A percentile compares a stretch with the other conserved stretches of the same genome.
These are phyloP conservation scores for Heracleum sosnowskyi DNA, from an alignment of 129 eudicot genomes.

Conservation along the genomic window DNA sequence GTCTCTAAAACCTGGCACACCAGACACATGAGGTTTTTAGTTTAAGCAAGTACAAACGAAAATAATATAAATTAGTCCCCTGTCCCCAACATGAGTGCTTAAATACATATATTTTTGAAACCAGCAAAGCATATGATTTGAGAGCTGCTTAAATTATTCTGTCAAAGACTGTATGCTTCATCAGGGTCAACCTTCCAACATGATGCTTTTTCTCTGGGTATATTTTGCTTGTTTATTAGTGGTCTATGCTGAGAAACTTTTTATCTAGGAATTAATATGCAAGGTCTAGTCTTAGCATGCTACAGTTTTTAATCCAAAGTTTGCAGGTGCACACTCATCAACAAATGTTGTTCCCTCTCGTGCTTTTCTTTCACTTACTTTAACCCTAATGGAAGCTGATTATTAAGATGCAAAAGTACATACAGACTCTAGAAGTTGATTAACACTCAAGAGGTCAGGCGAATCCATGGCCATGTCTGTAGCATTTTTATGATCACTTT, in stretches of 20 bases:
- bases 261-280: not conserved
- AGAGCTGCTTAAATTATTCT: not conserved
- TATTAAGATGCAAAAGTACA: conserved; percentile 20
- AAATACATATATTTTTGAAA: not conserved
- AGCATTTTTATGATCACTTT: conserved; percentile 25
- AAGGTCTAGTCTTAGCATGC: not conserved
- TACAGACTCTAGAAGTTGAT: conserved; percentile 88
- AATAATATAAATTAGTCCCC: not conserved
- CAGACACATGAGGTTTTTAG: not conserved
- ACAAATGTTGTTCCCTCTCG: not conserved
- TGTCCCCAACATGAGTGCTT: not conserved
- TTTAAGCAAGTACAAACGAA: not conserved
- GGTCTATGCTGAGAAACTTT: not conserved
- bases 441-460: conserved; percentile 56
- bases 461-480: conserved; percentile 30
- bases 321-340: not conserved
- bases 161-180: not conserved
- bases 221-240: not conserved
- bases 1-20: conserved; percentile 69
- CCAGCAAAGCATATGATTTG: not conserved
- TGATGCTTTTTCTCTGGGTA: not conserved
- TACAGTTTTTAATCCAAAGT: not conserved
- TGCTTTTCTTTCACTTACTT: not conserved
- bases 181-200: not conserved
- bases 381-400: not conserved